phyloP scores from a whole-genome alignment of 306 rosid genomes.

The Medicago ruthenica region DNA sequence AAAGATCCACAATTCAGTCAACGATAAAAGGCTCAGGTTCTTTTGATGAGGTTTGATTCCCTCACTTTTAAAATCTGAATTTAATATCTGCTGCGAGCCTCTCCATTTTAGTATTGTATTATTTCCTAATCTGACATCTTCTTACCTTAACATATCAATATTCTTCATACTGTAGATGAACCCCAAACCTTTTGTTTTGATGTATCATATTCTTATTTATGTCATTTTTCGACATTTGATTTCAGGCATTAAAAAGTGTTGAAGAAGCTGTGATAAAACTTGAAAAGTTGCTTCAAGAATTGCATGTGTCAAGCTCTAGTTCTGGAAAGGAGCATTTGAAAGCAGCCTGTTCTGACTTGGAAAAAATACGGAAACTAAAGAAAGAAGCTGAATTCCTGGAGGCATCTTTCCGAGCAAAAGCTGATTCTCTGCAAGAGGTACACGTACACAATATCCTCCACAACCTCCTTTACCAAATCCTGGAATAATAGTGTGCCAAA shows the following conservation, averaged over 20 bases:
- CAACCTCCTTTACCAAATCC: constrained; percentile 32
- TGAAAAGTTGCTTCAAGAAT: constrained; percentile 93
- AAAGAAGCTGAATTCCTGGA: constrained; percentile 97
- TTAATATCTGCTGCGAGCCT: too few relatives aligned
- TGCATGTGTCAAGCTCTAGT: constrained; percentile 78
- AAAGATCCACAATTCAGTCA: constrained; percentile 52
- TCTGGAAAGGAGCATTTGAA: constrained; percentile 93
- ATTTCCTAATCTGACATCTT: neutral
- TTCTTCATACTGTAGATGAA: constrained; percentile 33
- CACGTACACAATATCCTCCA: constrained; percentile 46
- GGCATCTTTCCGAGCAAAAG: constrained; percentile 97
- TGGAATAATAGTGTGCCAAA: constrained; percentile 16
- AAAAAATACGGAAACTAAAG: constrained; percentile 88
- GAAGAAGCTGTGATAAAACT: constrained; percentile 82
- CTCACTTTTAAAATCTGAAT: constrained; percentile 22
- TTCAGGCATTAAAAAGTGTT: constrained; percentile 91
- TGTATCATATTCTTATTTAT: constrained; percentile 22
- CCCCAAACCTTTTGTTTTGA: constrained; percentile 28
- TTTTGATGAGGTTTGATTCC: constrained; percentile 78
- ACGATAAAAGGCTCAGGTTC: constrained; percentile 66
- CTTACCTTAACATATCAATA: neutral
- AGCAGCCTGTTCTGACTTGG: constrained; percentile 99
- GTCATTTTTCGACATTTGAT: constrained; percentile 16
- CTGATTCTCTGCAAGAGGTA: constrained; percentile 86
- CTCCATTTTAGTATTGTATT: constrained; percentile 18